Conservation (phyloP, 331 rosid species). For the Malus hybrid region DNA sequence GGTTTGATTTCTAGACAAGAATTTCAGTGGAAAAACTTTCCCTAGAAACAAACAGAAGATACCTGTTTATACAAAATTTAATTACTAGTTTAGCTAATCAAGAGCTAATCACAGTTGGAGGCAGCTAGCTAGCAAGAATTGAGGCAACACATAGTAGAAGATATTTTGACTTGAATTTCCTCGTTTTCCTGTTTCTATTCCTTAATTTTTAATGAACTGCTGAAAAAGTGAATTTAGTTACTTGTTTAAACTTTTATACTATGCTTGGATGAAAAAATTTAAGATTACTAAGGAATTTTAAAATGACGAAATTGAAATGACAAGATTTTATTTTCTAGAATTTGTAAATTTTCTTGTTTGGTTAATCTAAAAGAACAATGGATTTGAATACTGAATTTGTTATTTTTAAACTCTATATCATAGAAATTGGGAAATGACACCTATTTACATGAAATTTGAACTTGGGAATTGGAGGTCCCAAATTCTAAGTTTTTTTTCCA, state of each 20-base stretch:
- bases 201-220: not conserved
- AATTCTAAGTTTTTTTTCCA: no score
- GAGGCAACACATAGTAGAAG: not conserved
- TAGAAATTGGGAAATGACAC: no score
- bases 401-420: no score
- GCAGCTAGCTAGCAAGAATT: not conserved
- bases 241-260: not conserved
- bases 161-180: slow-evolving; percentile 1
- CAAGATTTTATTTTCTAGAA: no score
- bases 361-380: no score
- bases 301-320: no score
- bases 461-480: no score
- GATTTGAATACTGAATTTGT: no score
- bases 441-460: no score
- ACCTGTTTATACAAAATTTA: not conserved
- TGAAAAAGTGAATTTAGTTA: not conserved
- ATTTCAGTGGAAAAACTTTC: not conserved
- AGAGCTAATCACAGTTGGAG: not conserved
- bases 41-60: not conserved
- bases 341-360: no score
- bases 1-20: not conserved
- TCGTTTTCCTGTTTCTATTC: not conserved
- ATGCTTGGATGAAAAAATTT: no score
- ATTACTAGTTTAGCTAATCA: not conserved
- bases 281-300: no score